These are phyloP conservation scores for Hyaloscypha bicolor DNA, from an alignment of 495 filamentous ascomycete genomes.

Conservation along the genomic window DNA sequence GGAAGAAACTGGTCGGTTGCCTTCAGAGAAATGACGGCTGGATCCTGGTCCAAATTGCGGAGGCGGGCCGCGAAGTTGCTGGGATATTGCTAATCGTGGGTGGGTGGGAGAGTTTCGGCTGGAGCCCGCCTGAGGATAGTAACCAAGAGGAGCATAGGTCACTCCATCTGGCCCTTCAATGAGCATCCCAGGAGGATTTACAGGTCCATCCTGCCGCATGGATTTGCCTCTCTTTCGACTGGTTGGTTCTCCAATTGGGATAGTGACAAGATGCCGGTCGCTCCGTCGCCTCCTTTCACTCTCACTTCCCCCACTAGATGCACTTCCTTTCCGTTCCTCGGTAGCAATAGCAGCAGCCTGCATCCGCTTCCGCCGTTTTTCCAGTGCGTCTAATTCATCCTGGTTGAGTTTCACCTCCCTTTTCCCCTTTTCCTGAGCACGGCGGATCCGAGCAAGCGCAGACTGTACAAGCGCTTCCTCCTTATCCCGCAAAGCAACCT, in stretches of 20 bases:
- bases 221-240: constrained; percentile 33
- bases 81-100: constrained; percentile 33
- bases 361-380: constrained; percentile 62
- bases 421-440: constrained; percentile 71
- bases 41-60: constrained; percentile 12
- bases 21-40: constrained; percentile 29
- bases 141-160: constrained; percentile 29
- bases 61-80: constrained; percentile 19
- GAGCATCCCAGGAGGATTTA: constrained; percentile 29
- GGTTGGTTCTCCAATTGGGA: constrained; percentile 30
- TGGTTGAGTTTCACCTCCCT: constrained; percentile 74
- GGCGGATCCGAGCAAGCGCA: constrained; percentile 74
- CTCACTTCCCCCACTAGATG: constrained; percentile 30
- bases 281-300: constrained; percentile 28
- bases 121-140: constrained; percentile 31
- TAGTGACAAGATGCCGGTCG: constrained; percentile 21
- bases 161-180: constrained; percentile 35
- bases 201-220: constrained; percentile 20
- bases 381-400: constrained; percentile 74
- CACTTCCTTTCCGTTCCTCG: constrained; percentile 25
- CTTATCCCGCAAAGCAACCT: constrained; percentile 60
- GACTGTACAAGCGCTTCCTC: constrained; percentile 75
- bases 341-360: constrained; percentile 44
- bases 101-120: constrained; percentile 34
- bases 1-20: constrained; percentile 30